A percentile compares a stretch with the other conserved stretches of the same genome.
Conservation (phyloP, 352 stramenopile genomes). For the Pythium dissotocum region DNA sequence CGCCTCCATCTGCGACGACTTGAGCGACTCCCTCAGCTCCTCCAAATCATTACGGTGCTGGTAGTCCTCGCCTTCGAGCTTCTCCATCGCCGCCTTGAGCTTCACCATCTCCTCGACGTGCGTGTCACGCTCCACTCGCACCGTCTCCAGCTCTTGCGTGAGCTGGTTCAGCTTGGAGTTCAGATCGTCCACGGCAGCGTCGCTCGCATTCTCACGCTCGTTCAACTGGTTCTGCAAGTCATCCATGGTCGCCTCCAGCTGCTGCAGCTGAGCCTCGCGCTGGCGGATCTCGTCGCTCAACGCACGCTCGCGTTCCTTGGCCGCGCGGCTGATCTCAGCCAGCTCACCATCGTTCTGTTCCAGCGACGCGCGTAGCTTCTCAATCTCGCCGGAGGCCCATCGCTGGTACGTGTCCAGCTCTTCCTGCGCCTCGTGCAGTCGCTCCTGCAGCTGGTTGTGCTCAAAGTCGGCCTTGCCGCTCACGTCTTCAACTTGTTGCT, state of each 20-base stretch:
- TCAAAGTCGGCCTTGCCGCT: constrained; percentile 30
- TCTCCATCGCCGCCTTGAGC: constrained; percentile 47
- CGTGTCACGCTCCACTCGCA: constrained; percentile 17
- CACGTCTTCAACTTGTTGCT: constrained; percentile 42
- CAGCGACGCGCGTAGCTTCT: constrained; percentile 41
- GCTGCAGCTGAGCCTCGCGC: constrained; percentile 33
- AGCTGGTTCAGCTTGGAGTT: constrained; percentile 30
- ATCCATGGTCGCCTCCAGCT: constrained; percentile 4
- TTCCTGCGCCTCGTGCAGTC: constrained; percentile 46
- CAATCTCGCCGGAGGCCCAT: constrained; percentile 53
- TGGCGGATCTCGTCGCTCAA: constrained; percentile 34
- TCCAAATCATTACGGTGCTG: constrained; percentile 49
- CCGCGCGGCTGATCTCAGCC: constrained; percentile 28
- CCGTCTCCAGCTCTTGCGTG: constrained; percentile 25
- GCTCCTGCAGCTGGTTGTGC: constrained; percentile 41
- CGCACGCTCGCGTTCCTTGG: constrained; percentile 33
- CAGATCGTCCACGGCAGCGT: constrained; percentile 22
- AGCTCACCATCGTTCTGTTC: constrained; percentile 42
- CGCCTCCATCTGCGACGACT: constrained; percentile 55
- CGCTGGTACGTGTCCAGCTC: constrained; percentile 56
- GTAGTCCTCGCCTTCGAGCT: constrained; percentile 52
- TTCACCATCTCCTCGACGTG: constrained; percentile 32
- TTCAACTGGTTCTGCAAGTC: constrained; percentile 22
- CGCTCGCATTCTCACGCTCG: constrained; percentile 10
- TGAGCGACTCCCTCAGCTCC: constrained; percentile 51